phyloP scores from a whole-genome alignment of 768 basidiomycete species.

The Boletellus ananas region DNA sequence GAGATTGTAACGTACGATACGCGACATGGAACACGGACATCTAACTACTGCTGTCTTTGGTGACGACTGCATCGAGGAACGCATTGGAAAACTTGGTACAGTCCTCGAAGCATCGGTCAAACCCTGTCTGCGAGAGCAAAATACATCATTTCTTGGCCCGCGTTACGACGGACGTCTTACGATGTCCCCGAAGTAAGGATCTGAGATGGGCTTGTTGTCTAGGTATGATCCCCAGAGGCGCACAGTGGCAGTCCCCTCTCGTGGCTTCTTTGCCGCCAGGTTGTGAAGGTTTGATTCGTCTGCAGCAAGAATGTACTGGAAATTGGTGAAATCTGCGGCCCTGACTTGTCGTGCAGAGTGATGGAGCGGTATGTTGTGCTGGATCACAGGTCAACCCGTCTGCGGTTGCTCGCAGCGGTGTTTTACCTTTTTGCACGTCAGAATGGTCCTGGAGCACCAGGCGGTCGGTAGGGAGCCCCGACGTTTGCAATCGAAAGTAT shows the following conservation, averaged over 20 bases:
- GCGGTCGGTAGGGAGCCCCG: neutral
- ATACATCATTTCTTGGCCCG: constrained; percentile 2
- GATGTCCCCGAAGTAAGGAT: constrained; percentile 79
- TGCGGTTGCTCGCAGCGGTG: neutral
- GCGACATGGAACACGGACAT: neutral
- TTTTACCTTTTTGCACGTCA: constrained; percentile 64
- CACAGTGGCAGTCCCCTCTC: constrained; percentile 57
- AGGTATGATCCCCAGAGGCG: constrained; percentile 79
- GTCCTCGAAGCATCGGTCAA: constrained; percentile 81
- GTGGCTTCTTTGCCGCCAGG: constrained; percentile 51
- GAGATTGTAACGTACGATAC: constrained; percentile 9
- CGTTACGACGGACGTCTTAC: constrained; percentile 35
- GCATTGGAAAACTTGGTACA: constrained; percentile 72
- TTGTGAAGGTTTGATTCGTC: constrained; percentile 72
- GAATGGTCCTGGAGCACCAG: constrained; percentile 51
- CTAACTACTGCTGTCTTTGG: constrained; percentile 20
- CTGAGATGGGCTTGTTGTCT: constrained; percentile 66
- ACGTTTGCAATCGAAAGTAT: constrained; percentile 5
- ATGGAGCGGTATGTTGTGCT: constrained; percentile 72
- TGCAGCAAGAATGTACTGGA: constrained; percentile 84
- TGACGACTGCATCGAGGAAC: constrained; percentile 65
- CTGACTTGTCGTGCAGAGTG: constrained; percentile 64
- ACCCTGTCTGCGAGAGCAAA: constrained; percentile 39
- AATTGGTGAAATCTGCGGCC: constrained; percentile 64
- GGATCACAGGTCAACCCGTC: constrained; percentile 6